Evolutionary conservation across 2,329 filamentous ascomycete species (phyloP), one percentile per base, ranked within the genome.

Genomic region (Pyrenophora seminiperda): DNA sequence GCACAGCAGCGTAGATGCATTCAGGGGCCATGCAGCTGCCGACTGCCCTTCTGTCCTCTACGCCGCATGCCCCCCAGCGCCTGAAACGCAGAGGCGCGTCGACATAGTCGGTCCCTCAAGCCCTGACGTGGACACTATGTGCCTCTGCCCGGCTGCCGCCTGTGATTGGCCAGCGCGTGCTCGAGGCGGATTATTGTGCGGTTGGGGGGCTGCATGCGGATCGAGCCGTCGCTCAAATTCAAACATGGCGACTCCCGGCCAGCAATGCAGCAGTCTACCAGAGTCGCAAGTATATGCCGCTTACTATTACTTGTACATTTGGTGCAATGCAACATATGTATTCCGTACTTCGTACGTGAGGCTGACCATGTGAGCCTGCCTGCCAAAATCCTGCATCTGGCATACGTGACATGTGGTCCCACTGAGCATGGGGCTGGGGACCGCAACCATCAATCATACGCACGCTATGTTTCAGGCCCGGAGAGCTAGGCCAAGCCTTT

Each of bases 21-120:
- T 58, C 58, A 59, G 53, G 59, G 51, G 49, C 45, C 37, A 32
- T 33, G 19, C n/a, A 11, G 19, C 30, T 34, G n/a, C 47, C 38
- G 45, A 20, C 24, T 31, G 50, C 40, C 29, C 39, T 36, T 29
- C 43, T 38, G 39, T 51, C 24, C 7, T 27, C 24, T 10, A 27
- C 30, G 42, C 48, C 50, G 39, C 42, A 48, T 50, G 45, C 38
- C 56, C 48, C 50, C 34, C 52, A 52, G 46, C 48, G 38, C 38
- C 51, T 70, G 65, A 68, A 68, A 68, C 65, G 54, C 58, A 62
- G 58, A 65, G 62, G 65, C 63, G 66, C 62, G 62, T 63, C 61
- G 59, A 59, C 29, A 41, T 31, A 54, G 47, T 47, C 53, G 46
- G 51, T 53, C 51, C 49, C 50, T 57, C 51, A 51, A 53, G 53